Conservation (phyloP, 345 rosid species). For the Eucalyptus erythrocorys region DNA sequence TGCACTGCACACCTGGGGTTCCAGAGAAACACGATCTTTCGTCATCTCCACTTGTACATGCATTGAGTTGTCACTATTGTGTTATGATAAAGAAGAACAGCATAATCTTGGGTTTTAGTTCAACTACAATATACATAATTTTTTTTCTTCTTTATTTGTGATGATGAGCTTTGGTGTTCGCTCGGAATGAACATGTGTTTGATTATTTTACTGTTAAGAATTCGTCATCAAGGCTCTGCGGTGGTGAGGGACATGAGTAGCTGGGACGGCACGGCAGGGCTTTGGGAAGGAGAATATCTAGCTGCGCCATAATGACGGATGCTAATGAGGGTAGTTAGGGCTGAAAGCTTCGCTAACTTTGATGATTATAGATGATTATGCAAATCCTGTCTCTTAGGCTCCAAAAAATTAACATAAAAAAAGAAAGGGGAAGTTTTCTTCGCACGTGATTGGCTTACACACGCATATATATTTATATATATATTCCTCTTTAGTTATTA, state of each 20-base stretch:
- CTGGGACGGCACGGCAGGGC: slow-evolving; percentile 22
- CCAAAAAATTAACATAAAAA: background rate
- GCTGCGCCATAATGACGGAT: background rate
- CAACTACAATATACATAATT: background rate
- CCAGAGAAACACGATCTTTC: background rate
- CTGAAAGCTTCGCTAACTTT: background rate
- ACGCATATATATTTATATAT: background rate
- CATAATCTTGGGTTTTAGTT: background rate
- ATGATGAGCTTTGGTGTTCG: background rate
- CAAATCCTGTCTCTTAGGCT: background rate
- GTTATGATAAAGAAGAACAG: background rate
- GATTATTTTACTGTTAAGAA: background rate
- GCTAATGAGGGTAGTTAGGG: background rate
- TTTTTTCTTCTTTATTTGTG: background rate
- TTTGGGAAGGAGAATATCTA: background rate
- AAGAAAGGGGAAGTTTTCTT: background rate
- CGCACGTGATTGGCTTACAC: background rate
- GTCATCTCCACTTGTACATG: background rate
- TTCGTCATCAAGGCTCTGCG: background rate
- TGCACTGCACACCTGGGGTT: background rate
- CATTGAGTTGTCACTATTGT: background rate
- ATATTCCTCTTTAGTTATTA: background rate
- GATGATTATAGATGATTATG: background rate
- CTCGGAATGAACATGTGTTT: background rate
- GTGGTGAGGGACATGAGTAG: slow-evolving; percentile 11